phyloP scores from a whole-genome alignment of 2,329 filamentous ascomycete species.

The Neonectria sp. region DNA sequence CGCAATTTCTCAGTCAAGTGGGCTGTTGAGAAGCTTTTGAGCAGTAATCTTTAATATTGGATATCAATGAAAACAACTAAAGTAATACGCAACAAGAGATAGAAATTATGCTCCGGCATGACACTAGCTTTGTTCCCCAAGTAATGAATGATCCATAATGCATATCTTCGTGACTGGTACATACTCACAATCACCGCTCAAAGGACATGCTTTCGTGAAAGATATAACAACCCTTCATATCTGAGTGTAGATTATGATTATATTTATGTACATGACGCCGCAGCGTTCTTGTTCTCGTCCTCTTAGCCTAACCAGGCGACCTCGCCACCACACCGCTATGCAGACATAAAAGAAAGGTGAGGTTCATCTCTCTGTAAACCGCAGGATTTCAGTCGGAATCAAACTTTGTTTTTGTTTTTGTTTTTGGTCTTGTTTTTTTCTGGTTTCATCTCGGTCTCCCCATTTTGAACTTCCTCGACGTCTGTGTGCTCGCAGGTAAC shows the following conservation, averaged over 20 bases:
- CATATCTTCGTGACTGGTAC: not conserved
- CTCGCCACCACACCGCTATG: constrained; percentile 43
- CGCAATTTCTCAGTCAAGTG: constrained; percentile 79
- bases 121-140: not conserved
- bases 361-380: constrained; percentile 30
- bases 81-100: constrained; percentile 29
- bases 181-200: not conserved
- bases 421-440: constrained; percentile 19
- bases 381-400: constrained; percentile 27
- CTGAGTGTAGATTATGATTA: constrained; percentile 47
- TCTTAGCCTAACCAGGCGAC: constrained; percentile 21
- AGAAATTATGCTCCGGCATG: constrained; percentile 3
- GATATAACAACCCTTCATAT: constrained; percentile 10
- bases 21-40: constrained; percentile 77
- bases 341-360: constrained; percentile 33
- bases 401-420: constrained; percentile 31
- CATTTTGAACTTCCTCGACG: constrained; percentile 10
- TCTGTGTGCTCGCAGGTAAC: constrained; percentile 8
- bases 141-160: not conserved
- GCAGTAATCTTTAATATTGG: constrained; percentile 56
- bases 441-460: constrained; percentile 25
- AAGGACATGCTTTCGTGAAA: not conserved
- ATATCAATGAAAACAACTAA: not conserved
- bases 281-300: constrained; percentile 23
- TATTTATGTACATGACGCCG: constrained; percentile 39